These are phyloP conservation scores for Cryptosporidium baileyi DNA, from an alignment of 169 alveolate genomes.

Conservation along the genomic window DNA sequence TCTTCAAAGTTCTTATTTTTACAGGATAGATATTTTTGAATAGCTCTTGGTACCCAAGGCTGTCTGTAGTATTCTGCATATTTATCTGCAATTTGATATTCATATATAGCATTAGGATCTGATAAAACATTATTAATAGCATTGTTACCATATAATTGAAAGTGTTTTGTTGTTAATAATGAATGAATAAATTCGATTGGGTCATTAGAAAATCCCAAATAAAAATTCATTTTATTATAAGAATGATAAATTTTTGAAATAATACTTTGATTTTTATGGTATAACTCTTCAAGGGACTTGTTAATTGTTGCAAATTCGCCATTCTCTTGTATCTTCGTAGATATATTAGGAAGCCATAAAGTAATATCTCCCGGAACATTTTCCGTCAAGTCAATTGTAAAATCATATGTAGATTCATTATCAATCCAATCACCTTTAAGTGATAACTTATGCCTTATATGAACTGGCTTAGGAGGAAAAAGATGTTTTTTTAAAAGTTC, in stretches of 20 bases:
- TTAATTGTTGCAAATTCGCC: slow-evolving; percentile 30
- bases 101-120: slow-evolving; percentile 69
- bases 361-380: slow-evolving; percentile 60
- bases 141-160: slow-evolving; percentile 54
- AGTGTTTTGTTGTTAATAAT: slow-evolving; percentile 57
- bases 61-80: slow-evolving; percentile 65
- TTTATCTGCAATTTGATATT: slow-evolving; percentile 60
- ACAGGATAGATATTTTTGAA: slow-evolving; percentile 45
- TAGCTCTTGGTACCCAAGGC: slow-evolving; percentile 69
- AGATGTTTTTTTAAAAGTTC: slow-evolving; percentile 31
- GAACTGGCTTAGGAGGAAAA: slow-evolving; percentile 54
- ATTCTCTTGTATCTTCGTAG: slow-evolving; percentile 61
- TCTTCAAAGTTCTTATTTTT: slow-evolving; percentile 51
- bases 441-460: slow-evolving; percentile 16
- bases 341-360: slow-evolving; percentile 58
- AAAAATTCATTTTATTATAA: slow-evolving; percentile 40
- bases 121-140: slow-evolving; percentile 52
- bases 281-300: slow-evolving; percentile 47
- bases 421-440: slow-evolving; percentile 69
- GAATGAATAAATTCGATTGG: slow-evolving; percentile 64
- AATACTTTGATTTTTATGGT: slow-evolving; percentile 52
- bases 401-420: slow-evolving; percentile 63
- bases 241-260: slow-evolving; percentile 38
- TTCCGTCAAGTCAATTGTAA: slow-evolving; percentile 59
- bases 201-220: slow-evolving; percentile 41